Evolutionary conservation across 176 grass and related monocot genomes (phyloP), one percentile per base, ranked within the genome.

Genomic region (Oryza coarctata): DNA sequence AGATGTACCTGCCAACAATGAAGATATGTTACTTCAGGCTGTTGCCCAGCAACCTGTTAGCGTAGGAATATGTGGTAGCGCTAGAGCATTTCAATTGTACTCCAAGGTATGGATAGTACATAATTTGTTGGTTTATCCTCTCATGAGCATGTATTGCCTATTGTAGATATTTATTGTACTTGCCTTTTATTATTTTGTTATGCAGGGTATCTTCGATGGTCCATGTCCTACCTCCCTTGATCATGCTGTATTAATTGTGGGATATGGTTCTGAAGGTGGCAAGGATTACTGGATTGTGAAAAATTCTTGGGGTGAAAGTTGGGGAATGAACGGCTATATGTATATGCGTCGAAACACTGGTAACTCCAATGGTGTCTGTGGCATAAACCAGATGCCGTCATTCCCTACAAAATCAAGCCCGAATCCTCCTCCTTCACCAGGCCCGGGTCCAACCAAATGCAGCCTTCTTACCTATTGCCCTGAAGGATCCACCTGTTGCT

Each of bases 241-340:
- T 83, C 96, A 95, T 74, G 96, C 96, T 62, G 93, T 98, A 18
- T 81, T 98, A 13, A 93, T 98, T 69, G 96, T 98, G 23, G 96
- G 96, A 63, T 98, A 98, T 89, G 80, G 93, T 63, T 98, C 89
- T 73, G 80, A 94, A 79, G 82, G 87, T 44, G 92, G 88, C 43
- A 90, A 92, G 75, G 90, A 98, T 74, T 98, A 98, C 62, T 98
- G 96, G 95, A 95, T 98, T 75, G 33, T 98, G 70, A 98, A 98
- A 77, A 98, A 98, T 63, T 95, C 96, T 9, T 98, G 96, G 96
- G 96, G 96, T 65, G 88, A 90, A 66, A 80, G 25, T 27, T 98
- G 93, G 96, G 96, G 96, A 71, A 98, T 98, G 89, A 85, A 91
- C 70, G 96, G 96, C 4, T 98, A 95, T 65, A 95, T 98, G 20